Evolutionary conservation across 371 early-diverging fungal genomes (phyloP).

Genomic region (Lichtheimia corymbifera): DNA sequence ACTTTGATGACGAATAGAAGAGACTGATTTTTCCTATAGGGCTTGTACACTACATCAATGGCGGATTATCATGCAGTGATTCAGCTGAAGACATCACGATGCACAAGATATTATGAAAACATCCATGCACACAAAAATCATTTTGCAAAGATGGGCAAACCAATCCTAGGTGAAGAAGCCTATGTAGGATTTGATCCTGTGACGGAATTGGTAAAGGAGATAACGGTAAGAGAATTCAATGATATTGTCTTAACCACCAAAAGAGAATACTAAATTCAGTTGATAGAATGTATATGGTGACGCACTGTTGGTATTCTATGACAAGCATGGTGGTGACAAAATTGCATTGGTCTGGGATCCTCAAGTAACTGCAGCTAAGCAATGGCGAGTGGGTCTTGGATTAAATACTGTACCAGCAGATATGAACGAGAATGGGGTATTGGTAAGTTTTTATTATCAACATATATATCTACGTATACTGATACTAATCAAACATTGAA

Average conservation of each 20-base stretch:
- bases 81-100: constrained; percentile 53
- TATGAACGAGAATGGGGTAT: constrained; percentile 51
- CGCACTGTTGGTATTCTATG: constrained; percentile 68
- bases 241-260: background rate
- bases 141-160: constrained; percentile 28
- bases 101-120: constrained; percentile 66
- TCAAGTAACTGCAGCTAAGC: constrained; percentile 43
- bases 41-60: constrained; percentile 71
- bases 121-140: constrained; percentile 47
- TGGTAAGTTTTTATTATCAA: constrained; percentile 36
- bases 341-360: constrained; percentile 79
- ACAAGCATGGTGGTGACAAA: constrained; percentile 76
- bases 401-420: constrained; percentile 64
- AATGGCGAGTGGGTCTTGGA: constrained; percentile 68
- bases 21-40: constrained; percentile 22
- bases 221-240: constrained; percentile 42
- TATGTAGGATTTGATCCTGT: constrained; percentile 69
- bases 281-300: constrained; percentile 49
- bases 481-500: no score
- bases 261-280: no score
- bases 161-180: constrained; percentile 42
- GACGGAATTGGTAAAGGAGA: constrained; percentile 57
- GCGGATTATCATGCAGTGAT: constrained; percentile 70
- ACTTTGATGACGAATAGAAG: background rate
- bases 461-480: no score